Base-by-base conservation (phyloP, 2,329 filamentous ascomycete genomes). In the Stachybotrys chartarum region DNA sequence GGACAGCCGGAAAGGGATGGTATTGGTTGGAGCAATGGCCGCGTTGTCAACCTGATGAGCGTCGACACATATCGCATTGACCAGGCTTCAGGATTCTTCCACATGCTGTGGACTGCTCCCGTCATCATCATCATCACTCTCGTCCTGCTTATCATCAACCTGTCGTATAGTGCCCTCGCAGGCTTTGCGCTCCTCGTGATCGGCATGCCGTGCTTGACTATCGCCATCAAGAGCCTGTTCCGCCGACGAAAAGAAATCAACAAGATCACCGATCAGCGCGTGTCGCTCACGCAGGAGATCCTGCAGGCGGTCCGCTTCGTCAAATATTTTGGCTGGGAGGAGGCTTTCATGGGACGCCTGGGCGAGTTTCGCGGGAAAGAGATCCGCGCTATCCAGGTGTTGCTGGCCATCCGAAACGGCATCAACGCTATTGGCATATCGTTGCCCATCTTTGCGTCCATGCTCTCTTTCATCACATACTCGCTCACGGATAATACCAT, bases 261-360 rank as follows among this genome's bases (percentile, higher is more conserved):
- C 78, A 92, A 91, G 65, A 83, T 97, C 57, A 97, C 93, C 2
- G 93, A 97, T 68, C 89, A 95, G 72, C 84, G 93, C 59, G 92
- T 97, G 7, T 88, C 88, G 53, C 76, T 97, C 39, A 97, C 91
- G 0, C 92, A 97, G 67, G 93, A 97, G 68, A 96, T 97, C 53
- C 67, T 97, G 14, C 87, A 91, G 62, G 90, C 91, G 0, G 92
- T 97, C 30, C 84, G 92, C 30, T 97, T 97, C 66, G 93, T 97
- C 72, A 97, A 97, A 70, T 97, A 85, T 70, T 97, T 97, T 67
- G 92, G 91, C 7, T 97, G 93, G 93, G 93, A 97, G 68, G 87
- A 82, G 56, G 88, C 90, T 39, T 97, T 97, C 66, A 75, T 97
- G 12, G 79, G 85, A 52, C 85, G 91, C 14, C 79, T 97, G 16